phyloP scores from a whole-genome alignment of 331 rosid genomes.

The Quercus phellos region DNA sequence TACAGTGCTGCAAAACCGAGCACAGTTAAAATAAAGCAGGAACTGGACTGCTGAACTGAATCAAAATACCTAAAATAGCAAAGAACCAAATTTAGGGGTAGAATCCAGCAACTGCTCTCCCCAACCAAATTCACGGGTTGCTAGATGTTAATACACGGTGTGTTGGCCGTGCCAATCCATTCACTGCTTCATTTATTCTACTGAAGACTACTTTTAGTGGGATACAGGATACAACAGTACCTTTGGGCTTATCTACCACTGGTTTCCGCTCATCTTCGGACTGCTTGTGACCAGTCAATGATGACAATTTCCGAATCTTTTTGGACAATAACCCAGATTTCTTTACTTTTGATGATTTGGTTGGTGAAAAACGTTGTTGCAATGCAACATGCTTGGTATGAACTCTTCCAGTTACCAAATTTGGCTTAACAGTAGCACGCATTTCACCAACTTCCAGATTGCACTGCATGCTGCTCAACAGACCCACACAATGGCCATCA shows the following conservation, averaged over 20 bases:
- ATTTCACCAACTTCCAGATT: constrained; percentile 28
- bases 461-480: constrained; percentile 31
- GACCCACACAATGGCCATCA: constrained; percentile 48
- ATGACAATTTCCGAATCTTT: constrained; percentile 79
- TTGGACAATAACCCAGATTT: constrained; percentile 64
- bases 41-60: constrained; percentile 28
- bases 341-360: constrained; percentile 50
- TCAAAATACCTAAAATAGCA: constrained; percentile 33
- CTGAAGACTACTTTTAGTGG: constrained; percentile 83
- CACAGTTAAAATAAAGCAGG: constrained; percentile 26
- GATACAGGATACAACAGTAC: constrained; percentile 81
- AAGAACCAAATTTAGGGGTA: constrained; percentile 21
- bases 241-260: constrained; percentile 52
- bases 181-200: constrained; percentile 82
- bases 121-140: constrained; percentile 32
- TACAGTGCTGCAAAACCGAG: constrained; percentile 34
- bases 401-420: constrained; percentile 25
- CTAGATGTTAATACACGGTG: constrained; percentile 39
- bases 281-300: constrained; percentile 62
- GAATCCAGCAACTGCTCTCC: constrained; percentile 22
- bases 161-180: constrained; percentile 53
- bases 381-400: constrained; percentile 33
- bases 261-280: constrained; percentile 51
- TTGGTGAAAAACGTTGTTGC: constrained; percentile 16
- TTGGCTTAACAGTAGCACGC: constrained; percentile 24